Evolutionary conservation across 805 yeast genomes (phyloP).

Genomic region (Myxozyma melibiosi): DNA sequence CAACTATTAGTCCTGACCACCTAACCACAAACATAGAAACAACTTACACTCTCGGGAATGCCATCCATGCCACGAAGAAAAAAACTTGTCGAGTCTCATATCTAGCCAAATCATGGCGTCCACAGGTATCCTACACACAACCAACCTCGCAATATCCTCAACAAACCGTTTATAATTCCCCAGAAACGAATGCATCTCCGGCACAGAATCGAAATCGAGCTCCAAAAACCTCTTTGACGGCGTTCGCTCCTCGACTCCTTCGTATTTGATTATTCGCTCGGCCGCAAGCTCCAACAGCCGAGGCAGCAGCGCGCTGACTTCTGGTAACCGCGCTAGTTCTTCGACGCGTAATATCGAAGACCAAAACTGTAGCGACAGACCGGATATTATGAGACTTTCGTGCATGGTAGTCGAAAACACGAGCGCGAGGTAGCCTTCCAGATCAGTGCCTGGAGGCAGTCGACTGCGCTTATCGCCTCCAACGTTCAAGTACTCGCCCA

Average conservation of each 20-base stretch:
- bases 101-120: slow-evolving; percentile 84
- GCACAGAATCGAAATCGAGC: slow-evolving; percentile 84
- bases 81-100: slow-evolving; percentile 67
- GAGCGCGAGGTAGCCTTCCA: slow-evolving; percentile 67
- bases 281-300: slow-evolving; percentile 75
- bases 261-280: slow-evolving; percentile 73
- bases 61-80: slow-evolving; percentile 50
- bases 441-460: slow-evolving; percentile 59
- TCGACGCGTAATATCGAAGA: slow-evolving; percentile 83
- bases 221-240: slow-evolving; percentile 67
- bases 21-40: not conserved
- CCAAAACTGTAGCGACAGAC: slow-evolving; percentile 92
- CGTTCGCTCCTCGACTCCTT: slow-evolving; percentile 59
- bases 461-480: slow-evolving; percentile 44
- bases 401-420: slow-evolving; percentile 81
- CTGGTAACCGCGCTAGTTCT: slow-evolving; percentile 49
- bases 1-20: not conserved
- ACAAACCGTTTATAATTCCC: slow-evolving; percentile 78
- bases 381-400: slow-evolving; percentile 85
- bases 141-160: slow-evolving; percentile 87
- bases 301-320: slow-evolving; percentile 59
- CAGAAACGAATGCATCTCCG: slow-evolving; percentile 77
- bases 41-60: slow-evolving; percentile 36
- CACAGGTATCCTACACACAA: slow-evolving; percentile 82
- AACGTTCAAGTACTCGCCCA: slow-evolving; percentile 74